Conservation (phyloP, 2,329 filamentous ascomycete species). For the Aureobasidium sp. region DNA sequence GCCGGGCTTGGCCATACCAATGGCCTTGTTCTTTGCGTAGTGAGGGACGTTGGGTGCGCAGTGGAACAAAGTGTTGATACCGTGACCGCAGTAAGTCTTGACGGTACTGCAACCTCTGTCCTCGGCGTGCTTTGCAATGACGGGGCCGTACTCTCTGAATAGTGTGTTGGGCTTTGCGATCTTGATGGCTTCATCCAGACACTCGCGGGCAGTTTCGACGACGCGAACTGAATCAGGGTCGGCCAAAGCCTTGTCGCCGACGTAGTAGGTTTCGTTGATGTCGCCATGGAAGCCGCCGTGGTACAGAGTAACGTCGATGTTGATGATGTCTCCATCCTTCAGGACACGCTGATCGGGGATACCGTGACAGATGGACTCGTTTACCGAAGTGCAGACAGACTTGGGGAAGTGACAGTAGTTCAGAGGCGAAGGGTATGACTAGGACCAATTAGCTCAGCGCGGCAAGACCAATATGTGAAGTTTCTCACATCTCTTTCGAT, state of each 20-base stretch:
- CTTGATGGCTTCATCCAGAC: conserved; percentile 82
- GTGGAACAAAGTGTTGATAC: conserved; percentile 91
- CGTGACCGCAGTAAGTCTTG: conserved; percentile 92
- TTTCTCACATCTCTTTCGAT: conserved; percentile 76
- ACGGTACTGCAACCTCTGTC: conserved; percentile 79
- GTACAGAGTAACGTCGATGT: conserved; percentile 92
- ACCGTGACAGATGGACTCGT: conserved; percentile 98
- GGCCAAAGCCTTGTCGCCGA: conserved; percentile 77
- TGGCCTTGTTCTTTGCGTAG: conserved; percentile 97
- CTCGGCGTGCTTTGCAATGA: conserved; percentile 94
- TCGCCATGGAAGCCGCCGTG: conserved; percentile 94
- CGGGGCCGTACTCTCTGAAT: conserved; percentile 87
- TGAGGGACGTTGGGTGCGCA: conserved; percentile 90
- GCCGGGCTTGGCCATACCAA: conserved; percentile 85
- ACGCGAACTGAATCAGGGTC: conserved; percentile 84
- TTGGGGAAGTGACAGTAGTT: conserved; percentile 98
- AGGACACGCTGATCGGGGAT: conserved; percentile 88
- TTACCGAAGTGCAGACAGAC: conserved; percentile 91
- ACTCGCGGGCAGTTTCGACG: conserved; percentile 83
- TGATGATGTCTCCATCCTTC: conserved; percentile 89
- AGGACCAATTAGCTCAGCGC: background rate
- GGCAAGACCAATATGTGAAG: background rate
- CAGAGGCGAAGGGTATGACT: conserved; percentile 91
- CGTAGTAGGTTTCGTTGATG: conserved; percentile 97
- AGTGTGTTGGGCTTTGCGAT: conserved; percentile 87